Base-by-base conservation (phyloP, 805 yeast species). In the Suhomyces emberorum region DNA sequence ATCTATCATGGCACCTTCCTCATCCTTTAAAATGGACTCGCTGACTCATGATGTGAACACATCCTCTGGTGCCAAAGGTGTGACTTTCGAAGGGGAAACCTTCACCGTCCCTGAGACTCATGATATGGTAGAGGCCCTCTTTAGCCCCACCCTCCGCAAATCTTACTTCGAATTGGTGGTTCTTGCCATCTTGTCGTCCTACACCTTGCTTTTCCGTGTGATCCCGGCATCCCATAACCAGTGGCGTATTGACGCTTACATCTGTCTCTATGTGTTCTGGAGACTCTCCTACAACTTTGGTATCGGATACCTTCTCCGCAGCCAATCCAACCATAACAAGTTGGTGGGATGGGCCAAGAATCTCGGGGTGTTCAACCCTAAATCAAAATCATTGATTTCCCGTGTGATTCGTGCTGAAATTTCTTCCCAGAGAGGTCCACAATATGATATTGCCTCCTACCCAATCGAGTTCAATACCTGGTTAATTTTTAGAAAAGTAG, bases 391-490 rank as follows among this genome's bases (percentile, higher is more conserved):
- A 4, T 34, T 52, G 7, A 35, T 72, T 18, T 74, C 79, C 22
- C 57, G 50, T 24, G 52, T 82, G 23, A 54, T 70, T 18, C 39
- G 29, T 24, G 35, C 48, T 3, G 73, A 68, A 41, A 48, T 68
- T 30, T 51, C 48, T 27, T 54, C 66, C 16, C 74, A 68, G 43
- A 62, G 68, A 64, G 71, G 72, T 12, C 22, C 44, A 4, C 34
- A 49, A 7, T 68, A 65, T 47, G 39, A 48, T 22, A 49, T 64
- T 21, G 18, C 41, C 15, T 37, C 44, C 16, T 57, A 57, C 25
- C 95, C 95, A 1, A 65, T 76, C 34, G 95, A 85, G 55, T 81
- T 81, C 63, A 86, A 84, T 57, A 78, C 89, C 20, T 86, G 95
- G 95, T 67, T 87, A 24, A 53, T 86, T 10, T 86, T 82, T 60